Conservation (phyloP, 2,329 filamentous ascomycete species). For the Myrmaecium sp. region DNA sequence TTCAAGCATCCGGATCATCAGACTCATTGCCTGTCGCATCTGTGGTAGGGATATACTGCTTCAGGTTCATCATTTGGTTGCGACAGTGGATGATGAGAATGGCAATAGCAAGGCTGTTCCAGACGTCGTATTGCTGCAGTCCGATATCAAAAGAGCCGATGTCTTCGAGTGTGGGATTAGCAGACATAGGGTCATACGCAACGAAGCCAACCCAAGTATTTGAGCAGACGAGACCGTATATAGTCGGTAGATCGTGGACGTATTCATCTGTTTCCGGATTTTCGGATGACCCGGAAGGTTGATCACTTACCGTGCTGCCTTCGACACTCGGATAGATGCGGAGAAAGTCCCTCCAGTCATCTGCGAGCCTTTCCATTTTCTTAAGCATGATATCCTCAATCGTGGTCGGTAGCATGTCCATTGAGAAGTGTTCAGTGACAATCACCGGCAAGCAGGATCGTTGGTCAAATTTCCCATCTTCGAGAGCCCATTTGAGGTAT, state of each 20-base stretch:
- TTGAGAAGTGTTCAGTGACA: conserved; percentile 11
- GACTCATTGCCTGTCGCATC: too few species aligned
- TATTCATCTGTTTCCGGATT: conserved; percentile 2
- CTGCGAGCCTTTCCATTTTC: conserved; percentile 27
- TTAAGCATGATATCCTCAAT: conserved; percentile 20
- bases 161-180: conserved; percentile 16
- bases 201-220: conserved; percentile 36
- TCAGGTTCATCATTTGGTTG: conserved; percentile 30
- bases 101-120: conserved; percentile 41
- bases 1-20: too few species aligned
- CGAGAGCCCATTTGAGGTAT: conserved; percentile 37
- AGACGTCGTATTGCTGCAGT: conserved; percentile 38
- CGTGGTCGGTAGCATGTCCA: neutral
- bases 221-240: conserved; percentile 38
- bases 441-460: too few species aligned
- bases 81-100: conserved; percentile 38
- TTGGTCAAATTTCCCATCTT: conserved; percentile 30
- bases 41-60: too few species aligned
- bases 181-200: conserved; percentile 28
- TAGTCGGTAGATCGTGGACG: conserved; percentile 23
- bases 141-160: conserved; percentile 38
- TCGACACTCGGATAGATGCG: conserved; percentile 5
- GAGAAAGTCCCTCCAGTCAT: conserved; percentile 24
- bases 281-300: too few species aligned
- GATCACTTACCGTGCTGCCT: too few species aligned